Percentiles rank a stretch among this genome's conserved stretches.
Conservation (phyloP, 306 rosid species). For the Cucurbita moschata region DNA sequence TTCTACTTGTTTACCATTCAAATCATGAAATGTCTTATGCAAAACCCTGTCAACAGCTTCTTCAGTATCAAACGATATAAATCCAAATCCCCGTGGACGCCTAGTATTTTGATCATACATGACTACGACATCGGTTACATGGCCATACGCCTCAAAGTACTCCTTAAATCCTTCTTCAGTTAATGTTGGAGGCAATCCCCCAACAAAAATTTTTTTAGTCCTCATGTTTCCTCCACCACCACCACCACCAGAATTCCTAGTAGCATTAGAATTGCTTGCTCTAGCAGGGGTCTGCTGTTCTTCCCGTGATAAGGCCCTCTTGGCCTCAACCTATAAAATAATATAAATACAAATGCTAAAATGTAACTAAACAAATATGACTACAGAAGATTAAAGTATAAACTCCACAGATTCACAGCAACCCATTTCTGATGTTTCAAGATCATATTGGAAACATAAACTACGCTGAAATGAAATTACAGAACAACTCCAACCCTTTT, state of each 20-base stretch:
- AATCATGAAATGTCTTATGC: conserved; percentile 89
- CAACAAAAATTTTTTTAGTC: conserved; percentile 93
- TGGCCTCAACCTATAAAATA: conserved; percentile 84
- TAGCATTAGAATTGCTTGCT: conserved; percentile 48
- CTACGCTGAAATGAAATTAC: neutral
- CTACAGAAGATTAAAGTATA: neutral
- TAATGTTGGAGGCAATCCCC: conserved; percentile 86
- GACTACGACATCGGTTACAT: conserved; percentile 87
- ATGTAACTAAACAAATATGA: neutral
- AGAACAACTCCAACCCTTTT: neutral
- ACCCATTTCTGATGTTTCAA: neutral
- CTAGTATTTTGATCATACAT: conserved; percentile 98
- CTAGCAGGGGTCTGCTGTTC: conserved; percentile 83
- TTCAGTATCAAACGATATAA: conserved; percentile 81
- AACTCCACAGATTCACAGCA: neutral
- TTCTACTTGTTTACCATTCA: conserved; percentile 95
- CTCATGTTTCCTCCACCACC: conserved; percentile 62
- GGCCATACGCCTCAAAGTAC: conserved; percentile 73
- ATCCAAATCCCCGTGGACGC: conserved; percentile 95
- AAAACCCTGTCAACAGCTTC: conserved; percentile 96
- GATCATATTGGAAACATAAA: neutral
- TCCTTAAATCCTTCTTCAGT: conserved; percentile 79
- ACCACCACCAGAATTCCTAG: conserved; percentile 36
- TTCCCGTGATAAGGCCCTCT: conserved; percentile 94
- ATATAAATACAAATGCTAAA: conserved; percentile 11